Base-by-base conservation (phyloP, 1,284 basidiomycete genomes). In the Ganoderma sinense region DNA sequence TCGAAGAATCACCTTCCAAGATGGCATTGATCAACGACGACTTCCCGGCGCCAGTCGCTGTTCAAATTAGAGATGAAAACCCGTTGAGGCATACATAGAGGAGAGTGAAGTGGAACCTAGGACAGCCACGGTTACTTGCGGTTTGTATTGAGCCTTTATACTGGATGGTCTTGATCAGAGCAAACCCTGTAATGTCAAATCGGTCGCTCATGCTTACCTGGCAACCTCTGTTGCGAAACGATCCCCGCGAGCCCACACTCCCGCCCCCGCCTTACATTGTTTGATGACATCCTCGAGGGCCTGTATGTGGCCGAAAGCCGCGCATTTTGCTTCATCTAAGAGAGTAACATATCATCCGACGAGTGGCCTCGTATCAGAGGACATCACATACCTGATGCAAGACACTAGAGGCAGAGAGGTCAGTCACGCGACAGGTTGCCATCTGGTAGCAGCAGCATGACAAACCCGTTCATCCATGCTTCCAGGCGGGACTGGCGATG, bases 21-120 rank as follows among this genome's bases (percentile, higher is more conserved):
- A 48, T 48, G n/a, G 45, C 45, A n/a, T 48, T 48, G 45, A 48
- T 48, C 45, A 48, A n/a, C 45, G 45, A 48, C 45, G 45, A 48
- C 45, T 48, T 48, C 11, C 45, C 45, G n/a, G 45, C 45, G 10
- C 45, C 45, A 23, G 45, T 48, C 7, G 45, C 45, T 48, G 45
- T 48, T 48, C n/a, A 48, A 23, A 4, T n/a, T 8, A n/a, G 0
- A 48, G 45, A 10, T n/a, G 23, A 48, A 23, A 20, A n/a, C 2
- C n/a, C 2, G 11, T 23, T 10, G 7, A 48, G n/a, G 11, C 7
- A 23, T 18, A n/a, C n/a, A n/a, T 11, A n/a, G n/a, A 48, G 20
- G n/a, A n/a, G n/a, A n/a, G n/a, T n/a, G n/a, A n/a, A n/a, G n/a
- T n/a, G n/a, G n/a, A n/a, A n/a, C n/a, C n/a, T 23, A 48, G n/a